Percentiles rank a stretch among this genome's conserved stretches.
phyloP scores from a whole-genome alignment of 192 early-diverging fungal species.

The Chytriomyces hyalinus region DNA sequence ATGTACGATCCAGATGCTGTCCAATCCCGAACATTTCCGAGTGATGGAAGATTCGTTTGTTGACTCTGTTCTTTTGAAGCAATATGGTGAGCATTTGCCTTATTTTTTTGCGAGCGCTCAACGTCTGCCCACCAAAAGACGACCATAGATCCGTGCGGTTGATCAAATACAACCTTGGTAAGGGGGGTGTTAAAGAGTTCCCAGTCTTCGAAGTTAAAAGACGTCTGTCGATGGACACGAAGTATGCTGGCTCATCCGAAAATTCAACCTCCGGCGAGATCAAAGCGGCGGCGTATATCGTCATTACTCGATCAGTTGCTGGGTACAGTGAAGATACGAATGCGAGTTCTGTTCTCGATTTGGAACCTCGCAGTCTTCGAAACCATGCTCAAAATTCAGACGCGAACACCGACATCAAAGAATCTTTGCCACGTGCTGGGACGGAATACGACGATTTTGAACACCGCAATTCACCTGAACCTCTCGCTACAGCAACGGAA shows the following conservation, averaged over 20 bases:
- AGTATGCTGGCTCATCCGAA: neutral
- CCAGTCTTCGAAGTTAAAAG: constrained; percentile 48
- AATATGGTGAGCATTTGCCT: constrained; percentile 42
- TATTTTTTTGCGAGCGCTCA: neutral
- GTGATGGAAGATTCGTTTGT: constrained; percentile 49
- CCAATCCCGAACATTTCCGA: constrained; percentile 59
- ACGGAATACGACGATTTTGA: too few species aligned
- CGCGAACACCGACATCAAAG: too few species aligned
- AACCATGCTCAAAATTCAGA: too few species aligned
- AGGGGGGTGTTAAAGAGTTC: constrained; percentile 36
- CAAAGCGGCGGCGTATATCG: constrained; percentile 30
- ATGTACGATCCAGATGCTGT: constrained; percentile 43
- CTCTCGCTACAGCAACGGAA: too few species aligned
- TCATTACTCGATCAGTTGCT: constrained; percentile 41
- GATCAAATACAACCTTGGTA: constrained; percentile 38
- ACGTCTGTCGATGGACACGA: constrained; percentile 13
- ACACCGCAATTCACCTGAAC: too few species aligned
- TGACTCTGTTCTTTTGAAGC: constrained; percentile 38
- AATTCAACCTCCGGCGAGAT: neutral
- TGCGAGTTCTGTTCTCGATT: neutral
- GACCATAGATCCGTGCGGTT: constrained; percentile 39
- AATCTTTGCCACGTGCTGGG: too few species aligned
- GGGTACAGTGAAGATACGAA: constrained; percentile 14
- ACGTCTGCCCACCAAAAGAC: constrained; percentile 17
- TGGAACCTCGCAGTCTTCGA: neutral